Percentiles rank a stretch among this genome's conserved stretches.
phyloP scores from a whole-genome alignment of 371 early-diverging fungal species.

The Rhizopus arrhizus region DNA sequence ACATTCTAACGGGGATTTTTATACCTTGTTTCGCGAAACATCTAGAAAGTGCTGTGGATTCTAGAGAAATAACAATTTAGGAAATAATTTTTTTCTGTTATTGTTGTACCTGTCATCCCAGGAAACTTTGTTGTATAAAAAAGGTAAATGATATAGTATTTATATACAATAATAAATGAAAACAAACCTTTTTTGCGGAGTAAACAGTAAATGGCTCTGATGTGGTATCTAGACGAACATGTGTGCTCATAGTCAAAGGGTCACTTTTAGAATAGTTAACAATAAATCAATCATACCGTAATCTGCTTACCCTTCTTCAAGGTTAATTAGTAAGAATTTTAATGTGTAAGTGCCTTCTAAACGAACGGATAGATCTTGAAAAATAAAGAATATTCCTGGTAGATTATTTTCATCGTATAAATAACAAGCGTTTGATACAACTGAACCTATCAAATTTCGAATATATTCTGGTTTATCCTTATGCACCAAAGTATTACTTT shows the following conservation, averaged over 20 bases:
- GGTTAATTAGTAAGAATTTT: slow-evolving; percentile 35
- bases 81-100: not conserved
- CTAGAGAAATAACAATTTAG: slow-evolving; percentile 25
- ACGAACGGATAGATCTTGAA: slow-evolving; percentile 59
- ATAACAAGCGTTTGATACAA: slow-evolving; percentile 48
- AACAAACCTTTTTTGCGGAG: slow-evolving; percentile 39
- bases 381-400: slow-evolving; percentile 55
- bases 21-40: slow-evolving; percentile 69
- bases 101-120: slow-evolving; percentile 57
- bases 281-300: too few relatives aligned
- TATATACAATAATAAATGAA: not conserved
- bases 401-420: slow-evolving; percentile 45
- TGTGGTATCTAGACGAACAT: slow-evolving; percentile 20
- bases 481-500: not conserved
- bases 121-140: slow-evolving; percentile 41
- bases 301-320: slow-evolving; percentile 16
- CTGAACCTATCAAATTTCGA: slow-evolving; percentile 58
- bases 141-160: not conserved
- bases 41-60: slow-evolving; percentile 63
- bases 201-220: slow-evolving; percentile 42
- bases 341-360: slow-evolving; percentile 40
- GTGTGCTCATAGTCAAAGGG: slow-evolving; percentile 35
- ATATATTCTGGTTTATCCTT: slow-evolving; percentile 23
- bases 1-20: slow-evolving; percentile 61
- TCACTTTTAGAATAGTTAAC: slow-evolving; percentile 20